A percentile compares a stretch with the other conserved stretches of the same genome.
Conservation (phyloP, 1,139 yeast species). For the Diutina neorugosa region DNA sequence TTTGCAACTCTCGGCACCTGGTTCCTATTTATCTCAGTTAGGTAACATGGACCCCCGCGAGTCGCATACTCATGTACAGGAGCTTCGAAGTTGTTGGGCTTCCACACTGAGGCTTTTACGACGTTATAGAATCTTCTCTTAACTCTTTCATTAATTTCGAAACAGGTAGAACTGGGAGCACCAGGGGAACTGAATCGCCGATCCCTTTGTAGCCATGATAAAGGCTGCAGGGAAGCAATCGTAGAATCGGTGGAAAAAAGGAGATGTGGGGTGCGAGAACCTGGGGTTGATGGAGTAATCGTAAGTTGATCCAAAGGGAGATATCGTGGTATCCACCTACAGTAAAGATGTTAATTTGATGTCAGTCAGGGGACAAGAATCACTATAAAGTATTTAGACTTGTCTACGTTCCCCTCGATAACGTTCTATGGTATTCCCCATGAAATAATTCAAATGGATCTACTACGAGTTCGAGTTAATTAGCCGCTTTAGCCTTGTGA, state of each 20-base stretch:
- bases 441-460: not conserved
- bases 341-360: too few species aligned
- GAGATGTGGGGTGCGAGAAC: not conserved
- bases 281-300: not conserved
- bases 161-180: not conserved
- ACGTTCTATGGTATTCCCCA: not conserved
- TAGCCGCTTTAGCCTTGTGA: not conserved
- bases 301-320: not conserved
- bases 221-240: not conserved
- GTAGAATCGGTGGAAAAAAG: not conserved
- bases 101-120: not conserved
- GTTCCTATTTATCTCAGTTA: not conserved
- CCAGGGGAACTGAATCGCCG: not conserved
- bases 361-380: too few species aligned
- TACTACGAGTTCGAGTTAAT: not conserved
- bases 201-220: not conserved
- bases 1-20: not conserved
- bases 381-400: too few species aligned
- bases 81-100: conserved; percentile 1
- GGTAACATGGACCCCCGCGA: not conserved
- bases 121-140: not conserved
- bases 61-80: not conserved
- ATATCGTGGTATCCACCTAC: too few species aligned
- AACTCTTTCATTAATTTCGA: not conserved
- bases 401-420: too few species aligned